Conservation (phyloP, 805 yeast species). For the Ogataea kodamae region DNA sequence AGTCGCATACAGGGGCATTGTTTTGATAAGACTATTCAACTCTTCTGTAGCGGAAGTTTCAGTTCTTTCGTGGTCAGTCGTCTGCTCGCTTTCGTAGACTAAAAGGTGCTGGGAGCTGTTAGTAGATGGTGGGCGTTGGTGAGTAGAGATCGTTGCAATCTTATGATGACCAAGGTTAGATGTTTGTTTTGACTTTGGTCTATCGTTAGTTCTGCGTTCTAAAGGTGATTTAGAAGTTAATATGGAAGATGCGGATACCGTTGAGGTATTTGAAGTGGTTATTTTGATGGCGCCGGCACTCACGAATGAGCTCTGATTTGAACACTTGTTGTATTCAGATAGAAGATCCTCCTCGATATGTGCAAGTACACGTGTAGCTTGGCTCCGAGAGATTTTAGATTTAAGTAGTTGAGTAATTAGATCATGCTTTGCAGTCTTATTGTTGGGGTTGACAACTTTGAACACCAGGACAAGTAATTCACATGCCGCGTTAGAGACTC, state of each 20-base stretch:
- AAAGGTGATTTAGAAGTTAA: not conserved
- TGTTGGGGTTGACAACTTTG: slow-evolving; percentile 29
- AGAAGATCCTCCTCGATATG: slow-evolving; percentile 31
- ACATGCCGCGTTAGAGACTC: slow-evolving; percentile 19
- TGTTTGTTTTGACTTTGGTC: slow-evolving; percentile 16
- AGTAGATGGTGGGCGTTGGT: slow-evolving; percentile 3
- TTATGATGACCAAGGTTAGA: slow-evolving; percentile 2
- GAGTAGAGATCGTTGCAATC: not conserved
- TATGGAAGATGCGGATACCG: not conserved
- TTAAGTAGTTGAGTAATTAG: slow-evolving; percentile 39
- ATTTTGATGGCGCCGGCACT: slow-evolving; percentile 30
- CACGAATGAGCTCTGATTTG: slow-evolving; percentile 23
- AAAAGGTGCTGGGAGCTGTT: slow-evolving; percentile 2
- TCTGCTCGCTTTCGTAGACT: not conserved
- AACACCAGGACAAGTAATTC: slow-evolving; percentile 37
- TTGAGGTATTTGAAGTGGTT: slow-evolving; percentile 17
- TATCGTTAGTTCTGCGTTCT: slow-evolving; percentile 5
- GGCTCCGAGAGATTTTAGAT: slow-evolving; percentile 30
- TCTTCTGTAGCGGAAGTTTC: slow-evolving; percentile 2
- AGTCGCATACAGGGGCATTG: slow-evolving; percentile 21
- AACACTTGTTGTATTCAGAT: slow-evolving; percentile 14
- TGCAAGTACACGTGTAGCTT: slow-evolving; percentile 26
- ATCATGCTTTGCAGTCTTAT: slow-evolving; percentile 42
- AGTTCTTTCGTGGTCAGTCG: not conserved
- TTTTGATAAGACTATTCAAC: slow-evolving; percentile 2